Percentiles rank a stretch among this genome's conserved stretches.
Evolutionary conservation across 441 rosid genomes (phyloP).

Genomic region (Jatropha multifida): DNA sequence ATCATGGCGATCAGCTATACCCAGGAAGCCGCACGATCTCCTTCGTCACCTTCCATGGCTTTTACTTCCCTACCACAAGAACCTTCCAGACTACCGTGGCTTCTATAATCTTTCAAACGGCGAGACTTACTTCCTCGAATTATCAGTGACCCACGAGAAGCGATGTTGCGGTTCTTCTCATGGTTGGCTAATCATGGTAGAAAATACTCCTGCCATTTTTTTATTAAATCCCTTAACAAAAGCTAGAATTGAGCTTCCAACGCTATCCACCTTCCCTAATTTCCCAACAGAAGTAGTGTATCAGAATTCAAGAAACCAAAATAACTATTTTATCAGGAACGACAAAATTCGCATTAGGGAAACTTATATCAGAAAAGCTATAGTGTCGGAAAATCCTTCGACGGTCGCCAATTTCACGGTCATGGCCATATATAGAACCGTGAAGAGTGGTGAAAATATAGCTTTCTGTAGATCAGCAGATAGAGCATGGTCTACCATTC

Average conservation of each 20-base stretch:
- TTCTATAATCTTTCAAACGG: slow-evolving; percentile 11
- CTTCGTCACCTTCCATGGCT: slow-evolving; percentile 18
- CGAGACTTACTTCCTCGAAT: not conserved
- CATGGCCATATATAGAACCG: slow-evolving; percentile 2
- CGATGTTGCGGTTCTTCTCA: slow-evolving; percentile 19
- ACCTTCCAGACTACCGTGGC: slow-evolving; percentile 2
- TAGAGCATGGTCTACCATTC: not conserved
- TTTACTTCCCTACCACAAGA: slow-evolving; percentile 1
- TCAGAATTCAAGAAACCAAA: slow-evolving; percentile 14
- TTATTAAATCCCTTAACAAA: slow-evolving; percentile 21
- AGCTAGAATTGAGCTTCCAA: slow-evolving; percentile 20
- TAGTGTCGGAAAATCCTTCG: slow-evolving; percentile 8
- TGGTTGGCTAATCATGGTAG: slow-evolving; percentile 19
- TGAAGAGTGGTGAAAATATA: not conserved
- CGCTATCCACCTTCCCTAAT: slow-evolving; percentile 14
- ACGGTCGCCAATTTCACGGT: slow-evolving; percentile 1
- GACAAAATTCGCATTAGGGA: slow-evolving; percentile 1
- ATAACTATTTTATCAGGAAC: not conserved
- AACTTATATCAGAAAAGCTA: slow-evolving; percentile 13
- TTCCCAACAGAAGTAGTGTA: slow-evolving; percentile 19
- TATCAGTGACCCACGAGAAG: slow-evolving; percentile 14
- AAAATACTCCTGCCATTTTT: slow-evolving; percentile 14
- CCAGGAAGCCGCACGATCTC: not conserved
- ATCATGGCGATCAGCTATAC: slow-evolving; percentile 12
- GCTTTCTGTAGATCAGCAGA: slow-evolving; percentile 17